These are phyloP conservation scores for Pichia sp. DNA, from an alignment of 1,139 yeast genomes.

Conservation along the genomic window DNA sequence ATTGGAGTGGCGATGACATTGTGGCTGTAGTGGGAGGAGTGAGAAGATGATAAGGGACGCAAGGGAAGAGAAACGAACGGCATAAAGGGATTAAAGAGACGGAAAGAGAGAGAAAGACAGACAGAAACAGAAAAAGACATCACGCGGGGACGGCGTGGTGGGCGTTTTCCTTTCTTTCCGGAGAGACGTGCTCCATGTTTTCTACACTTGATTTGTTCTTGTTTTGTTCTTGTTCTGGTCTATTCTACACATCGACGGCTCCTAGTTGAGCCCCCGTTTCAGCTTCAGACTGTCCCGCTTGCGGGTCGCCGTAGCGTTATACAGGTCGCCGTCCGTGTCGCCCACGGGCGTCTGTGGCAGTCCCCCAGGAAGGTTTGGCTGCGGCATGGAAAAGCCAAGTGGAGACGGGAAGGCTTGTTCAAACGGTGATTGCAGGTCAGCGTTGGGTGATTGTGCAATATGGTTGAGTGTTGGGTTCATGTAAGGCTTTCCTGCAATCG, in stretches of 20 bases:
- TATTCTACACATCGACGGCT: neutral
- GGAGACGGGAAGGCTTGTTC: constrained; percentile 17
- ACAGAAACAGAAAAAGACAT: neutral
- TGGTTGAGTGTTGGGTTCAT: constrained; percentile 1
- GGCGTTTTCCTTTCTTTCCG: no score
- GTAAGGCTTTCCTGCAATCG: neutral
- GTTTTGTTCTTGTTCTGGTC: neutral
- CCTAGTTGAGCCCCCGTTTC: constrained; percentile 26
- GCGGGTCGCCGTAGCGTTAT: constrained; percentile 34
- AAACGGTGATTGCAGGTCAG: constrained; percentile 14
- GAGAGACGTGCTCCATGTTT: neutral
- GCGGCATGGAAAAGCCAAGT: constrained; percentile 1
- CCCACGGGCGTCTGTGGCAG: no score
- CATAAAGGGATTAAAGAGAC: no score
- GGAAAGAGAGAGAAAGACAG: neutral
- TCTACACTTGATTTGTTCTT: neutral
- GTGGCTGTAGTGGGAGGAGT: neutral
- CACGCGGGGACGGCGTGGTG: neutral
- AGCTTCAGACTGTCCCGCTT: constrained; percentile 37
- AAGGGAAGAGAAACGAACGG: neutral
- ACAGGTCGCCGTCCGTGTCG: constrained; percentile 23
- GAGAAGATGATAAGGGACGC: neutral
- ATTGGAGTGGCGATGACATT: constrained; percentile 48
- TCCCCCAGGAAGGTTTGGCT: neutral
- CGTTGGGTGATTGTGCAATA: constrained; percentile 16